phyloP scores from a whole-genome alignment of 257 asterid genomes.

The Handroanthus guayacan region DNA sequence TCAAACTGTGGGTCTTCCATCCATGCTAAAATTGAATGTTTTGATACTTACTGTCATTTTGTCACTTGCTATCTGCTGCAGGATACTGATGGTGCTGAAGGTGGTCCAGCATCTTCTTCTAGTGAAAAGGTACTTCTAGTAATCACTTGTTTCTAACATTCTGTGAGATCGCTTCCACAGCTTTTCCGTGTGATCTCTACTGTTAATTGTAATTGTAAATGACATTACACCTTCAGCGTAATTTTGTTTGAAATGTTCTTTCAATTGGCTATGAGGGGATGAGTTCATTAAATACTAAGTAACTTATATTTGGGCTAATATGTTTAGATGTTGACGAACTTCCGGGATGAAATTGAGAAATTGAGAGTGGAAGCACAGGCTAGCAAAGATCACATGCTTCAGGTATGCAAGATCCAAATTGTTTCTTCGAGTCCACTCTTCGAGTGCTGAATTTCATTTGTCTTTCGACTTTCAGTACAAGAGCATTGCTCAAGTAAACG shows the following conservation, averaged over 20 bases:
- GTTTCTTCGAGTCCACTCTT: constrained; percentile 20
- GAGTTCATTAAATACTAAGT: background rate
- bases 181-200: background rate
- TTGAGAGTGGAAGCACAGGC: constrained; percentile 70
- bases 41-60: constrained; percentile 24
- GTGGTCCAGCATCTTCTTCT: constrained; percentile 50
- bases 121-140: constrained; percentile 52
- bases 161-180: too few relatives aligned
- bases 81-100: constrained; percentile 53
- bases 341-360: constrained; percentile 64
- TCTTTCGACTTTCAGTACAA: constrained; percentile 79
- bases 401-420: constrained; percentile 50
- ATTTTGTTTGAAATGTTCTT: constrained; percentile 3
- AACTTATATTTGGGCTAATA: constrained; percentile 19
- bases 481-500: constrained; percentile 84
- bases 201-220: background rate
- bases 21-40: constrained; percentile 3
- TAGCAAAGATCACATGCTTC: constrained; percentile 83
- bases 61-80: constrained; percentile 32
- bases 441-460: constrained; percentile 41
- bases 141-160: background rate
- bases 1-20: constrained; percentile 4
- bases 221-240: background rate
- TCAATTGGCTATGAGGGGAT: constrained; percentile 26
- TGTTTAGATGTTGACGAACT: constrained; percentile 52